Evolutionary conservation across 345 rosid genomes (phyloP).

Genomic region (Psidium guajava): DNA sequence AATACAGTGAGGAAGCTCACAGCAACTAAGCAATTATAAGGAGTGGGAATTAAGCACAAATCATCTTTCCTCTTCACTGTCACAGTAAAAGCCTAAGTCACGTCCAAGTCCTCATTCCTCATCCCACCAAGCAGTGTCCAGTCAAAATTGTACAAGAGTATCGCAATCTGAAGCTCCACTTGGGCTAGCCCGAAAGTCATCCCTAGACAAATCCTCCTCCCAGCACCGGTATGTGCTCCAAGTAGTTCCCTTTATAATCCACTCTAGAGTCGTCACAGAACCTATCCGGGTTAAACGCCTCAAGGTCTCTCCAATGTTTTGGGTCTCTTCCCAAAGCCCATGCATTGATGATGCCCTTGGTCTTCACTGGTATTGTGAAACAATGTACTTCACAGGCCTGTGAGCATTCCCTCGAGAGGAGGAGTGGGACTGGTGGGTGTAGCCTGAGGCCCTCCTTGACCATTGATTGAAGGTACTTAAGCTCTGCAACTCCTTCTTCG

Average conservation of each 20-base stretch:
- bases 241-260: constrained; percentile 6
- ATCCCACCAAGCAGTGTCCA: constrained; percentile 27
- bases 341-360: constrained; percentile 17
- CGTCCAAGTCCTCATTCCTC: constrained; percentile 18
- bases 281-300: constrained; percentile 17
- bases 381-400: constrained; percentile 10
- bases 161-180: constrained; percentile 10
- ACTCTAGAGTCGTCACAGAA: background rate
- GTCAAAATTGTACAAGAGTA: constrained; percentile 25
- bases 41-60: background rate
- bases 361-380: constrained; percentile 5
- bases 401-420: constrained; percentile 12
- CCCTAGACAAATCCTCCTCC: constrained; percentile 21
- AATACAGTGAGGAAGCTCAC: background rate
- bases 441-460: constrained; percentile 16
- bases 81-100: constrained; percentile 20
- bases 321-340: constrained; percentile 31
- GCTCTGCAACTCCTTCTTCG: constrained; percentile 9
- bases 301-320: constrained; percentile 16
- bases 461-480: constrained; percentile 11
- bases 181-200: constrained; percentile 2
- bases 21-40: background rate
- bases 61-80: constrained; percentile 9
- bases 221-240: constrained; percentile 18
- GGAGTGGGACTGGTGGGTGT: constrained; percentile 9